Evolutionary conservation across 345 rosid species (phyloP), one percentile per base, ranked within the genome.

Genomic region (Lepidium sativum): DNA sequence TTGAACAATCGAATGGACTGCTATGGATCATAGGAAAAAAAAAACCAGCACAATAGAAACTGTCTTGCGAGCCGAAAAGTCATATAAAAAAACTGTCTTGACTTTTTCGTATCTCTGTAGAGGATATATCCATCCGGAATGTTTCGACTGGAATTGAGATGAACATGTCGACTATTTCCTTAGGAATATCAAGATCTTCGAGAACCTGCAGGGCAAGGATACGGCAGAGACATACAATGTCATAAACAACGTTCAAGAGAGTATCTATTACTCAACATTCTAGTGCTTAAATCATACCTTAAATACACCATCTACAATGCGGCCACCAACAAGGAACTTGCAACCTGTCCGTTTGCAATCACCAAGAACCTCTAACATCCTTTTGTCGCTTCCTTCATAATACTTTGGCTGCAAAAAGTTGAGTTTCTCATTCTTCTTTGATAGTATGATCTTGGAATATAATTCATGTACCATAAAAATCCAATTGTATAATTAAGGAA

Each of bases 291-390:
- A 12, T 37, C 75, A 57, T 15, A 88, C 96, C 95, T 82, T 88
- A 63, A 84, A 90, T 63, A 77, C 79, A 32, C 96, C 99, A 77
- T 90, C 86, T 6, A 90, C 80, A 42, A 70, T 70, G 45, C 99
- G 96, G 48, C 97, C 96, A 52, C 83, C 97, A 40, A 94, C 97
- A 60, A 88, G 79, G 72, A 94, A 90, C 54, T 69, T 78, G 84
- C 97, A 87, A 67, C 96, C 96, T 17, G 83, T 83, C 67, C 65
- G 75, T 74, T 86, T 83, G 84, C 97, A 90, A 65, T 75, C 80
- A 39, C 60, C 65, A 31, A 94, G 87, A 49, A 82, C 69, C 66
- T 86, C 89, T 43, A 86, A 39, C 99, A 94, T 94, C 80, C 78
- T 84, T 49, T 60, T 69, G 49, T 67, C 35, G 73, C 80, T 73